A percentile compares a stretch with the other conserved stretches of the same genome.
These are phyloP conservation scores for Saturnispora galanensis DNA, from an alignment of 805 yeast genomes.

Conservation along the genomic window DNA sequence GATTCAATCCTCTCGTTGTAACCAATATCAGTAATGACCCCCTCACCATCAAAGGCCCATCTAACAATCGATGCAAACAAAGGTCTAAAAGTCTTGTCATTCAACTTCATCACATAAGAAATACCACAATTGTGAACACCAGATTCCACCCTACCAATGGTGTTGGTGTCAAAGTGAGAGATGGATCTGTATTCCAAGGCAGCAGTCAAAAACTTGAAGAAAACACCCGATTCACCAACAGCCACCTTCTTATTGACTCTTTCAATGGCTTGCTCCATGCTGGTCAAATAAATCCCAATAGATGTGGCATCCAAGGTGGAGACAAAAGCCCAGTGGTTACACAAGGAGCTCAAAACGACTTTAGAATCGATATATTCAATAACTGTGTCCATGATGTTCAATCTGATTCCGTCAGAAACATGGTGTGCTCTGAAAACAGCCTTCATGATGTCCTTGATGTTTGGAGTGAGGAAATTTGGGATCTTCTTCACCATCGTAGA, in stretches of 20 bases:
- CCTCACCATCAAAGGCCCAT: slow-evolving; percentile 90
- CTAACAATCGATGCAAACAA: slow-evolving; percentile 74
- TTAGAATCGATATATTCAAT: slow-evolving; percentile 61
- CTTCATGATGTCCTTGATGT: slow-evolving; percentile 50
- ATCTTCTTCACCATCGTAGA: slow-evolving; percentile 71
- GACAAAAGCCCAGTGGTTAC: slow-evolving; percentile 50
- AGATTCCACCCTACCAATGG: slow-evolving; percentile 73
- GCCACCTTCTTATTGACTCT: slow-evolving; percentile 65
- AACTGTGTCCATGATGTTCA: slow-evolving; percentile 49
- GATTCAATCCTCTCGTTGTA: slow-evolving; percentile 54
- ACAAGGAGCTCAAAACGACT: slow-evolving; percentile 50
- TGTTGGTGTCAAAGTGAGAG: slow-evolving; percentile 54
- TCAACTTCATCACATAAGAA: slow-evolving; percentile 75
- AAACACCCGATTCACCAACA: slow-evolving; percentile 53
- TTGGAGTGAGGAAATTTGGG: slow-evolving; percentile 74
- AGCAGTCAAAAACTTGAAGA: slow-evolving; percentile 58
- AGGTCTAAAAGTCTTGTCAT: slow-evolving; percentile 90
- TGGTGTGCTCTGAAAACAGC: slow-evolving; percentile 47
- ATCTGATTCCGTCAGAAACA: slow-evolving; percentile 52
- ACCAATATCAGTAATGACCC: slow-evolving; percentile 35
- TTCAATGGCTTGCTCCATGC: slow-evolving; percentile 58
- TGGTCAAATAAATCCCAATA: slow-evolving; percentile 60
- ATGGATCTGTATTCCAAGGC: slow-evolving; percentile 63
- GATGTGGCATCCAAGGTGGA: slow-evolving; percentile 32
- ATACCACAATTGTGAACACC: slow-evolving; percentile 66